Conservation (phyloP, 2,329 filamentous ascomycete species). For the Fusarium cicatricum region DNA sequence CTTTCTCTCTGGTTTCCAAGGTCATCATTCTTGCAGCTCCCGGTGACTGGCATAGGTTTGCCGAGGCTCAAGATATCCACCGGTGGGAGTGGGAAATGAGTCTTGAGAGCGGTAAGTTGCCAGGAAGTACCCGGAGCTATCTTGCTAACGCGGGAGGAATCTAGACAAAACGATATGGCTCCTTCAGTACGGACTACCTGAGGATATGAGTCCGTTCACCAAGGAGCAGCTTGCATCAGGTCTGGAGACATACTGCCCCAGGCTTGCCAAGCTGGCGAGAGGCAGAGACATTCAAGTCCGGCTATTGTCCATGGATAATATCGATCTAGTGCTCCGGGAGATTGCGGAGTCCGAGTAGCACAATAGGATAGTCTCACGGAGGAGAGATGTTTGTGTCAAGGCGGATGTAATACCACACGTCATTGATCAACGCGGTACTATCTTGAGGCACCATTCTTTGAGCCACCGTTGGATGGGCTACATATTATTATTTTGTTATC, state of each 20-base stretch:
- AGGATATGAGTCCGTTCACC: neutral
- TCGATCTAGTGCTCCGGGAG: constrained; percentile 12
- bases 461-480: too few species aligned
- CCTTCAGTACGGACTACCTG: constrained; percentile 12
- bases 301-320: constrained; percentile 15
- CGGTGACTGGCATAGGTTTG: constrained; percentile 8
- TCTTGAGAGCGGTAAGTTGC: constrained; percentile 11
- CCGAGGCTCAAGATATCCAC: constrained; percentile 16
- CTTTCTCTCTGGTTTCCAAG: constrained; percentile 4
- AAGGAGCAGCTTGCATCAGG: constrained; percentile 6
- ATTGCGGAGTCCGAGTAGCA: constrained; percentile 10
- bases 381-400: too few species aligned
- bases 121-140: neutral
- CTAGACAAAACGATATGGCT: constrained; percentile 22
- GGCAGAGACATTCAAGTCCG: constrained; percentile 10
- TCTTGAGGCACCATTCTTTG: too few species aligned
- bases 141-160: too few species aligned
- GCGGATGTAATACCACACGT: too few species aligned
- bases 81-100: constrained; percentile 26
- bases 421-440: too few species aligned
- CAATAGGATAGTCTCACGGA: too few species aligned
- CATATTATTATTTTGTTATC: constrained; percentile 14
- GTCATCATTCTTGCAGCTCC: constrained; percentile 5
- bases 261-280: constrained; percentile 6
- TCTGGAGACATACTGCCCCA: constrained; percentile 1